Base-by-base conservation (phyloP, 2,329 filamentous ascomycete species). In the Neofusicoccum laricinum region DNA sequence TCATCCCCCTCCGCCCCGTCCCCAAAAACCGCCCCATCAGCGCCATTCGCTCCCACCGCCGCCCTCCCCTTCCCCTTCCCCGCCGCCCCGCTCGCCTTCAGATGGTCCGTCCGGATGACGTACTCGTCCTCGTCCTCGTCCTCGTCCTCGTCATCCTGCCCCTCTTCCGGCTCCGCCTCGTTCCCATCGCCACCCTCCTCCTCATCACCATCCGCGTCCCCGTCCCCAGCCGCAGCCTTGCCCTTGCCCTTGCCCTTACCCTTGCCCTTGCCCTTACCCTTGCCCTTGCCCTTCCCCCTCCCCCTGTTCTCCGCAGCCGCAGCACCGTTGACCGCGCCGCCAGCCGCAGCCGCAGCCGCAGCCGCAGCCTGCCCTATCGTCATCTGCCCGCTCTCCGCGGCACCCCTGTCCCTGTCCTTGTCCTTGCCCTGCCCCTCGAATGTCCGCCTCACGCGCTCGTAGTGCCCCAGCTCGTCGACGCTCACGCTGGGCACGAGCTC, bases 401-500 rank as follows among this genome's bases (percentile, higher is more conserved):
- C 49, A 15, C 77, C 74, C 43, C 79, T 75, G 64, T 79, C 77
- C 67, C 81, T 79, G 41, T 77, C 76, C 72, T 76, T 79, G 76
- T 76, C 83, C 71, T 80, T 77, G 25, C 80, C 79, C 4, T 76
- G 78, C 10, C 89, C 89, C 73, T 99, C 95, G 72, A 99, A 99
- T 17, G 87, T 86, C 17, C 85, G 87, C 43, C 95, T 84, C 5
- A 99, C 94, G 0, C 85, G 81, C 73, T 97, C 91, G 71, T 98
- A 99, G 74, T 99, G 95, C 53, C 90, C 86, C 45, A 99, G 80
- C 79, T 99, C 95, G 67, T 96, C 94, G 11, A 90, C 88, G 72
- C 92, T 97, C 59, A 99, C 95, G 79, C 90, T 93, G 15, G 93
- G 93, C n/a, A 98, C 89, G 45, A 99, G 84, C 78, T 98, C 95